Evolutionary conservation across 1,139 yeast genomes (phyloP).

Genomic region (Hansenula lynferdii): DNA sequence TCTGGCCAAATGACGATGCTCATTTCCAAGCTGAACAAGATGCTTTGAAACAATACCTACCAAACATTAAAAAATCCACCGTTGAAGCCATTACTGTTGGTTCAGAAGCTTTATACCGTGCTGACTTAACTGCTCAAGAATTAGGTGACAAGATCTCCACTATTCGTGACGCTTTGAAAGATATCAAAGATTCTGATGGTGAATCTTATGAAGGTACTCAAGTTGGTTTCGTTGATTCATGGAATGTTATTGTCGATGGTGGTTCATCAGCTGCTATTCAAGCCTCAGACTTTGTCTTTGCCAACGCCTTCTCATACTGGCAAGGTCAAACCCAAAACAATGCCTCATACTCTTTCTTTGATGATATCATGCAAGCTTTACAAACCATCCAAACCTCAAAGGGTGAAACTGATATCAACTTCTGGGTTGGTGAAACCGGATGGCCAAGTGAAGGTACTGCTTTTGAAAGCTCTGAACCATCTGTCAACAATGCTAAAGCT

Average conservation of each 20-base stretch:
- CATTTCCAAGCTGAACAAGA: slow-evolving; percentile 67
- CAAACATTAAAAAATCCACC: slow-evolving; percentile 60
- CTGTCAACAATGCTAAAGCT: slow-evolving; percentile 63
- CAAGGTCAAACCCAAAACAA: slow-evolving; percentile 86
- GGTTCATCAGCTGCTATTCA: slow-evolving; percentile 61
- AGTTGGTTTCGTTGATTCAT: slow-evolving; percentile 93
- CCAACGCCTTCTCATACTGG: slow-evolving; percentile 98
- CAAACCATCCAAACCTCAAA: slow-evolving; percentile 79
- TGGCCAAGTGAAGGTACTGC: slow-evolving; percentile 92
- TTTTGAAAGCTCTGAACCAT: slow-evolving; percentile 61
- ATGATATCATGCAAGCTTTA: slow-evolving; percentile 94
- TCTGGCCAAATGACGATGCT: slow-evolving; percentile 84
- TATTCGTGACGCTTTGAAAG: slow-evolving; percentile 50
- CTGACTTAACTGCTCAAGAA: slow-evolving; percentile 64
- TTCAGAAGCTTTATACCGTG: slow-evolving; percentile 89
- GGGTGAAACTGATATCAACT: slow-evolving; percentile 77
- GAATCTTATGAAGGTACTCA: slow-evolving; percentile 63
- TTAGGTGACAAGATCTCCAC: slow-evolving; percentile 61
- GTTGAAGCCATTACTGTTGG: slow-evolving; percentile 79
- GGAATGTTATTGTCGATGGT: slow-evolving; percentile 89
- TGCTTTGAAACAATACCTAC: slow-evolving; percentile 67
- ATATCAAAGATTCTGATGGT: slow-evolving; percentile 76
- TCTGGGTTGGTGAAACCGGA: slow-evolving; percentile 99
- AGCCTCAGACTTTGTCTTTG: slow-evolving; percentile 80
- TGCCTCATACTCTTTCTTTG: slow-evolving; percentile 86